Conservation (phyloP, 164 flowering plant species). For the Saururus chinensis region DNA sequence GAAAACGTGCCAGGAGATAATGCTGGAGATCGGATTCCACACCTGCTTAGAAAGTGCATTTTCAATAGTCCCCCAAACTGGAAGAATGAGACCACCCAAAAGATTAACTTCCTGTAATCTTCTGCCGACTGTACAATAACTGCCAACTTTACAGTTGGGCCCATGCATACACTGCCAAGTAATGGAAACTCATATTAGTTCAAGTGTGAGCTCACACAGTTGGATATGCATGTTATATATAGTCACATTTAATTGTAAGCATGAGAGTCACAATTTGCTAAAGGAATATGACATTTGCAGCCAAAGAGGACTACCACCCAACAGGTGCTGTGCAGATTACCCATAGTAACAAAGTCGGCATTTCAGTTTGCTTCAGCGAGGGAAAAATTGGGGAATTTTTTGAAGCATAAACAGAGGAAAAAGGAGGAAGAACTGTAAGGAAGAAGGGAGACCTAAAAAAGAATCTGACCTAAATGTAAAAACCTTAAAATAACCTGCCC, state of each 20-base stretch:
- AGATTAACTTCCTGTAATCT: constrained; percentile 91
- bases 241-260: background rate
- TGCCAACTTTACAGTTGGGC: constrained; percentile 78
- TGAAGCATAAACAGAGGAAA: no score
- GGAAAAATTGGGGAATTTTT: no score
- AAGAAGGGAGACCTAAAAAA: no score
- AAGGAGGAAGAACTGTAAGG: no score
- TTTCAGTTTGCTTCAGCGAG: no score
- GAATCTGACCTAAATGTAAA: no score
- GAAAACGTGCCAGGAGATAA: background rate
- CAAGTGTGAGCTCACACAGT: background rate
- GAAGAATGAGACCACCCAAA: constrained; percentile 94
- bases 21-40: background rate
- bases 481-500: no score
- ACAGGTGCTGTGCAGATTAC: no score
- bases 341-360: no score
- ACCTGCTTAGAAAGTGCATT: constrained; percentile 97
- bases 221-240: background rate
- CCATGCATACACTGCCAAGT: constrained; percentile 92
- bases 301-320: no score
- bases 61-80: constrained; percentile 91
- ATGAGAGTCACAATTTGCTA: no score
- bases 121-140: constrained; percentile 83
- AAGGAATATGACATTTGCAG: no score
- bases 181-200: background rate